Percentiles rank a stretch among this genome's conserved stretches.
phyloP scores from a whole-genome alignment of 2,329 filamentous ascomycete species.

The Botrytis byssoidea region DNA sequence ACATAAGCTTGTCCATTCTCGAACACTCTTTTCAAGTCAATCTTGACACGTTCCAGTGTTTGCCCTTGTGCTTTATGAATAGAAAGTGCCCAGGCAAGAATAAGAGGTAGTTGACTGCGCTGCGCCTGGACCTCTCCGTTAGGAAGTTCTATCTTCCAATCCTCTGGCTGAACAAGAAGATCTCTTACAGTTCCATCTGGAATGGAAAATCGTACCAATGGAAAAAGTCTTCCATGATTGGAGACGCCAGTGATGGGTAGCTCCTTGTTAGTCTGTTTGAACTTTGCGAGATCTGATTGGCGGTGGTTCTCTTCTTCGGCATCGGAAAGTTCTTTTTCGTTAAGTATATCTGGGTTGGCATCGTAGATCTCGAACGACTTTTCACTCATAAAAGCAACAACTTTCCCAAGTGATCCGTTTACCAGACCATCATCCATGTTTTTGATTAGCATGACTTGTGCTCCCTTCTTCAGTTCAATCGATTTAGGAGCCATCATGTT shows the following conservation, averaged over 20 bases:
- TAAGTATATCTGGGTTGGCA: conserved; percentile 56
- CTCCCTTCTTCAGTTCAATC: conserved; percentile 82
- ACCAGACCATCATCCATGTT: conserved; percentile 93
- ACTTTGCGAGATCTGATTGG: conserved; percentile 42
- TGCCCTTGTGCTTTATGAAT: conserved; percentile 99
- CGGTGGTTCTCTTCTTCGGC: conserved; percentile 38
- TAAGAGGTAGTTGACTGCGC: conserved; percentile 78
- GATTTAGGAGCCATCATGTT: conserved; percentile 91
- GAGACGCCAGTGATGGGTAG: conserved; percentile 40
- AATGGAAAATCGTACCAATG: conserved; percentile 79
- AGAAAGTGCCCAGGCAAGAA: conserved; percentile 92
- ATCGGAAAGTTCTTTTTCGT: conserved; percentile 46
- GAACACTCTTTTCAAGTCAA: conserved; percentile 88
- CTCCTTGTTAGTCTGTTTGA: conserved; percentile 35
- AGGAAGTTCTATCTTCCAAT: conserved; percentile 97
- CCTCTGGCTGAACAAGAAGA: conserved; percentile 80
- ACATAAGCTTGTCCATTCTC: conserved; percentile 98
- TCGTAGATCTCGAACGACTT: conserved; percentile 58
- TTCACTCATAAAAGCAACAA: conserved; percentile 76
- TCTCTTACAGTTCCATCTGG: conserved; percentile 73
- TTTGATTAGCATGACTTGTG: conserved; percentile 99
- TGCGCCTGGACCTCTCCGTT: conserved; percentile 91
- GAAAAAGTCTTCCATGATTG: conserved; percentile 61
- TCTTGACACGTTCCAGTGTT: conserved; percentile 83
- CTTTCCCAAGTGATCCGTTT: conserved; percentile 88